Percentiles rank a stretch among this genome's conserved stretches.
Evolutionary conservation across 768 basidiomycete genomes (phyloP).

Genomic region (Leccinum rimulosum): DNA sequence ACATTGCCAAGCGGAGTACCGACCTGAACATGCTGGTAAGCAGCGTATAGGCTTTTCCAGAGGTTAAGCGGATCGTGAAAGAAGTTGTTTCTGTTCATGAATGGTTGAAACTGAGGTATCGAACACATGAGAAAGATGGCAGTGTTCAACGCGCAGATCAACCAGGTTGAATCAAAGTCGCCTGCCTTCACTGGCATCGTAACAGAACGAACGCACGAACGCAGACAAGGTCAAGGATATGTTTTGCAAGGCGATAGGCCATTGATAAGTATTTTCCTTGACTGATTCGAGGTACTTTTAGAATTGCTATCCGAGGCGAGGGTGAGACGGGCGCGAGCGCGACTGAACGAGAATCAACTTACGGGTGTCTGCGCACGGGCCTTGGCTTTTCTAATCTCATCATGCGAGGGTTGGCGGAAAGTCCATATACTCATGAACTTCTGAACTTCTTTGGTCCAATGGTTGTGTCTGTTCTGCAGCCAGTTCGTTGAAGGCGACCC

Average conservation of each 20-base stretch:
- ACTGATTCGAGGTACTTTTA: conserved; percentile 32
- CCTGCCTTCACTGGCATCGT: conserved; percentile 70
- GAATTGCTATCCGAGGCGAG: conserved; percentile 29
- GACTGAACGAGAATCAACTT: neutral
- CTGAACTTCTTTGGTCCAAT: conserved; percentile 48
- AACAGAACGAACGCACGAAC: conserved; percentile 56
- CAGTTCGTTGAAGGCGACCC: conserved; percentile 41
- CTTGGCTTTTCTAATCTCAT: neutral
- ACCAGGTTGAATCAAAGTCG: conserved; percentile 56
- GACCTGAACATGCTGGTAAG: conserved; percentile 83
- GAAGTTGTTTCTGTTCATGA: conserved; percentile 63
- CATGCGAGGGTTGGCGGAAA: conserved; percentile 9
- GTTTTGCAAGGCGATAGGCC: conserved; percentile 34
- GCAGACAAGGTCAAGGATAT: conserved; percentile 43
- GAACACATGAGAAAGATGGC: conserved; percentile 80
- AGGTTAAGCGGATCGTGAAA: conserved; percentile 71
- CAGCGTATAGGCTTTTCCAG: conserved; percentile 71
- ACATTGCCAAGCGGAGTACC: conserved; percentile 8
- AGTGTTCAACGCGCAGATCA: conserved; percentile 66
- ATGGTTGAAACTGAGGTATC: conserved; percentile 53
- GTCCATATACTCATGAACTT: conserved; percentile 20
- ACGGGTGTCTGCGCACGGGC: conserved; percentile 13
- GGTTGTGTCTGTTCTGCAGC: conserved; percentile 54
- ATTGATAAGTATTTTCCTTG: conserved; percentile 27
- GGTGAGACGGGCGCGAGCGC: neutral